Evolutionary conservation across 2,329 filamentous ascomycete species (phyloP).

Genomic region (Pseudogymnoascus sp.): DNA sequence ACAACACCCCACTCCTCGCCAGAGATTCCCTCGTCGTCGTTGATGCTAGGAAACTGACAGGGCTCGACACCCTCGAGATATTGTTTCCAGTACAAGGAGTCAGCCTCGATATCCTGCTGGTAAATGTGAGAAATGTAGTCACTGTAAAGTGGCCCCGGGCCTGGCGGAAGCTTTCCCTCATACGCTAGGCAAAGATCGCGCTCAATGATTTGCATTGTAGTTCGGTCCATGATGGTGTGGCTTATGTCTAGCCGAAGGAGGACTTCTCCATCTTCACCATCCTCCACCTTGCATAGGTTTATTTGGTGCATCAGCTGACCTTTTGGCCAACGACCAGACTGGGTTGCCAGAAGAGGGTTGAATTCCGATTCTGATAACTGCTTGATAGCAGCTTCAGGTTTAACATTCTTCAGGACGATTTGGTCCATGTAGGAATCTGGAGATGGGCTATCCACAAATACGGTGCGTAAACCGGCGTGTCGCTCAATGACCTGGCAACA

Average conservation of each 20-base stretch:
- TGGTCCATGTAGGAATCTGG: constrained; percentile 18
- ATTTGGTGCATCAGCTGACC: constrained; percentile 4
- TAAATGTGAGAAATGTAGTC: constrained; percentile 31
- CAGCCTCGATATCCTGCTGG: constrained; percentile 25
- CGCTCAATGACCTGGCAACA: constrained; percentile 22
- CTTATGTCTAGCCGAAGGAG: background rate
- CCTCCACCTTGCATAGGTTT: constrained; percentile 8
- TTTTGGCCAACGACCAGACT: background rate
- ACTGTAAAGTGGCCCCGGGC: constrained; percentile 31
- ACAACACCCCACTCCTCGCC: background rate
- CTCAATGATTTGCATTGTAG: constrained; percentile 11
- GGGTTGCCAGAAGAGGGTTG: background rate
- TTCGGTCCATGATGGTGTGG: constrained; percentile 1
- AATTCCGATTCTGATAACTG: background rate
- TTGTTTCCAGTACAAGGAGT: constrained; percentile 37
- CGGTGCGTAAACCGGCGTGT: constrained; percentile 25
- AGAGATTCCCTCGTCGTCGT: constrained; percentile 7
- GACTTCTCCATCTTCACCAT: background rate
- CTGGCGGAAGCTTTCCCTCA: constrained; percentile 32
- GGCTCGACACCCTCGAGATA: constrained; percentile 38
- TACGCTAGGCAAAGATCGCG: constrained; percentile 35
- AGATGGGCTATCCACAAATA: constrained; percentile 23
- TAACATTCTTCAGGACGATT: constrained; percentile 18
- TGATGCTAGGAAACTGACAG: constrained; percentile 36
- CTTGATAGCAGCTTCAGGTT: background rate